Conservation (phyloP, 495 filamentous ascomycete species). For the Penicillium herquei region DNA sequence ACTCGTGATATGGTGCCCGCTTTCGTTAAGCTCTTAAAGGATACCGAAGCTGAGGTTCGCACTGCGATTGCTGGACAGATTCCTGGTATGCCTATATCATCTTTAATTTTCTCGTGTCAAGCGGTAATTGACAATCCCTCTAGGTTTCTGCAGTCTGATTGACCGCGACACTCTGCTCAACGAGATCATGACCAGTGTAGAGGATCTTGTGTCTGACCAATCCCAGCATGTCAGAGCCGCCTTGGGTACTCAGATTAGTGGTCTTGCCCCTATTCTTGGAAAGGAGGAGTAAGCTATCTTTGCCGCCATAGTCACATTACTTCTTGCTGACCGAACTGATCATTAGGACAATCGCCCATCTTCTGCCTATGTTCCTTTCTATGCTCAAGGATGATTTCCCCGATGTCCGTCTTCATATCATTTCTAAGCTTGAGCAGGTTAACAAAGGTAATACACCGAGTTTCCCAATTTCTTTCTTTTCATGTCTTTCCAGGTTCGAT, state of each 20-base stretch:
- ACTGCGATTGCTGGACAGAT: constrained; percentile 98
- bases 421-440: constrained; percentile 95
- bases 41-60: constrained; percentile 94
- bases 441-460: constrained; percentile 70
- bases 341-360: constrained; percentile 83
- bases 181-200: constrained; percentile 95
- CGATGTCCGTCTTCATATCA: constrained; percentile 96
- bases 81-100: constrained; percentile 57
- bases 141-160: constrained; percentile 87
- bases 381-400: constrained; percentile 99
- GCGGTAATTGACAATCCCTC: constrained; percentile 16
- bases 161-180: constrained; percentile 85
- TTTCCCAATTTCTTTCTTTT: background rate
- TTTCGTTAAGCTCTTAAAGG: constrained; percentile 96
- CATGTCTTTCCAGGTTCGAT: background rate
- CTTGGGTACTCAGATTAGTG: constrained; percentile 94
- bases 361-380: constrained; percentile 97
- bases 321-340: background rate
- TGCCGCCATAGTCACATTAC: background rate
- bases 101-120: background rate
- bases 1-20: constrained; percentile 90
- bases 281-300: constrained; percentile 74
- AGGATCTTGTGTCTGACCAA: constrained; percentile 91
- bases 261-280: constrained; percentile 92
- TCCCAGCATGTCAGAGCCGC: constrained; percentile 97